Conservation (phyloP, 345 rosid species). For the Boechera retrofracta region DNA sequence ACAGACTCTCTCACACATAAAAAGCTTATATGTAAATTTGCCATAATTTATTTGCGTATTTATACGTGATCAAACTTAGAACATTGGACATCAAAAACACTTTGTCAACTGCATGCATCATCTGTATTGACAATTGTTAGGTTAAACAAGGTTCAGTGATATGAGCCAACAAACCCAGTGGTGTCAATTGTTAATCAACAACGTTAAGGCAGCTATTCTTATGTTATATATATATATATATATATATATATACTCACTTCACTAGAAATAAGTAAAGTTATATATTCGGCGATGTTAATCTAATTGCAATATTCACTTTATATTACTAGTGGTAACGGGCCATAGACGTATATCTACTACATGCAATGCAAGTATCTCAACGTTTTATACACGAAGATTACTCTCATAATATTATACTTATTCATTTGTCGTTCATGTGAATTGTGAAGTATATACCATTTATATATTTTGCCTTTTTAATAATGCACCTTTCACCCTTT, state of each 20-base stretch:
- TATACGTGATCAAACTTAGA: background rate
- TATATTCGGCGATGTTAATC: too few relatives aligned
- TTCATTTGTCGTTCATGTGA: slow-evolving; percentile 41
- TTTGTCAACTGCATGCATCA: background rate
- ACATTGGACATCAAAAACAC: background rate
- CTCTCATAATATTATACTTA: slow-evolving; percentile 26
- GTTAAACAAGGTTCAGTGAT: background rate
- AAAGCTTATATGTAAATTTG: background rate
- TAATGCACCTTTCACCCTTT: slow-evolving; percentile 36
- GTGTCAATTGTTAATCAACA: too few relatives aligned
- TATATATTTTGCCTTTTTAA: slow-evolving; percentile 24
- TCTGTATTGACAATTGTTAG: too few relatives aligned
- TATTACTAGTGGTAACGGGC: too few relatives aligned
- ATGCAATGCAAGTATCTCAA: background rate
- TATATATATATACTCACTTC: too few relatives aligned
- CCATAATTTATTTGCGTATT: background rate
- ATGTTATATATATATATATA: too few relatives aligned
- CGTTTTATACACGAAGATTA: slow-evolving; percentile 9
- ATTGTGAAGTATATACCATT: slow-evolving; percentile 35
- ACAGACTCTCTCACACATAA: background rate
- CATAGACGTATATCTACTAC: too few relatives aligned
- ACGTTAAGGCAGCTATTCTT: too few relatives aligned
- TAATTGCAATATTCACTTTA: too few relatives aligned
- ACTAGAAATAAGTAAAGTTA: too few relatives aligned
- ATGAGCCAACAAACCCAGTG: too few relatives aligned